Conservation (phyloP, 2,329 filamentous ascomycete species). For the Ceratocystis albifundus region DNA sequence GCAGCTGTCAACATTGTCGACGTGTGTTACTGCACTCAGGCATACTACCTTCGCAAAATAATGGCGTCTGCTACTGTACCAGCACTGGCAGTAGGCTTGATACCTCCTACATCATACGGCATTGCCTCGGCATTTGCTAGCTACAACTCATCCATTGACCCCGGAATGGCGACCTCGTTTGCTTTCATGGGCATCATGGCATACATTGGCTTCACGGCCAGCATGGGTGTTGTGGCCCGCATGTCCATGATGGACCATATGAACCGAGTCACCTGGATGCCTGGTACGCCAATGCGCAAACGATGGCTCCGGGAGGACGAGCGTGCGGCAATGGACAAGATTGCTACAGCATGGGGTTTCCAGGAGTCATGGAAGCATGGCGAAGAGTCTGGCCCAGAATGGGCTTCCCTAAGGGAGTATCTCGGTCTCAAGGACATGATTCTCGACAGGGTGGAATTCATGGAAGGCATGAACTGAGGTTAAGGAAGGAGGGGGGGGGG, state of each 20-base stretch:
- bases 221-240: conserved; percentile 71
- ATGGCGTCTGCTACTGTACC: conserved; percentile 53
- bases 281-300: conserved; percentile 65
- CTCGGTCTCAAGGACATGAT: conserved; percentile 77
- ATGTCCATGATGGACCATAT: conserved; percentile 90
- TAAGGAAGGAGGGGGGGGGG: no score
- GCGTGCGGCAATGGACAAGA: conserved; percentile 69
- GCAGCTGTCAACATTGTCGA: conserved; percentile 67
- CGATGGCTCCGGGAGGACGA: conserved; percentile 88
- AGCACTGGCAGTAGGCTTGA: conserved; percentile 42
- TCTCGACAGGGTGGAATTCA: conserved; percentile 75
- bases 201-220: conserved; percentile 70
- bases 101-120: conserved; percentile 58
- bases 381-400: conserved; percentile 83
- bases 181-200: conserved; percentile 71
- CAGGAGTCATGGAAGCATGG: conserved; percentile 67
- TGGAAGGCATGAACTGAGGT: conserved; percentile 66
- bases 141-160: conserved; percentile 68
- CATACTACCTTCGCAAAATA: conserved; percentile 57
- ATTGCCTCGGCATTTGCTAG: conserved; percentile 49
- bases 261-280: conserved; percentile 81
- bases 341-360: conserved; percentile 87
- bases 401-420: conserved; percentile 76
- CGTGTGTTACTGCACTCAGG: conserved; percentile 52
- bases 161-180: conserved; percentile 59